phyloP scores from a whole-genome alignment of 2,329 filamentous ascomycete species.

The Aureobasidium leucospermi region DNA sequence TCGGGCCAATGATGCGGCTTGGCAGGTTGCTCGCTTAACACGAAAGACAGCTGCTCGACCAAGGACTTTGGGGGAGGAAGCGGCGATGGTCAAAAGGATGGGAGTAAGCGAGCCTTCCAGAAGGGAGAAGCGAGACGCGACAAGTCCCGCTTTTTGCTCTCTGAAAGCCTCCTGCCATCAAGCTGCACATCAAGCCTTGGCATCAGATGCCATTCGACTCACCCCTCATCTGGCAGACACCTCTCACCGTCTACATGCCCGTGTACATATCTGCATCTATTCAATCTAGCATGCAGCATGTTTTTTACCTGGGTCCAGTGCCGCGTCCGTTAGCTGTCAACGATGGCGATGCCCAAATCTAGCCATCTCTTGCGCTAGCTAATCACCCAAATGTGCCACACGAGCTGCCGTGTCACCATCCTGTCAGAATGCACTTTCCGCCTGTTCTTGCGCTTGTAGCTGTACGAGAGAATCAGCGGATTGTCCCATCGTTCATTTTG shows the following conservation, averaged over 20 bases:
- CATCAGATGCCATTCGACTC: background rate
- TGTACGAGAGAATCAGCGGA: no score
- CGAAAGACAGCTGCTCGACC: background rate
- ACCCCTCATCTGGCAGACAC: background rate
- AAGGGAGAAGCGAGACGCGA: background rate
- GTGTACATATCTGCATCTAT: background rate
- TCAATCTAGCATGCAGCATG: no score
- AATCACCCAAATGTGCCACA: no score
- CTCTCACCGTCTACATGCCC: background rate
- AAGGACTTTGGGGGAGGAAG: background rate
- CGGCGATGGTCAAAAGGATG: slow-evolving; percentile 6
- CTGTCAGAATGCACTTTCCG: no score
- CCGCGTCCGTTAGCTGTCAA: no score
- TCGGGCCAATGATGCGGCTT: slow-evolving; percentile 10
- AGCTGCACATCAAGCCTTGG: background rate
- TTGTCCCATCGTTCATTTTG: no score
- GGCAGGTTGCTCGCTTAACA: slow-evolving; percentile 8
- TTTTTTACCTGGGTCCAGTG: no score
- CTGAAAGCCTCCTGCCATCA: background rate
- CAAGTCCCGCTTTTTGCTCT: background rate
- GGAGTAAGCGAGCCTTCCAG: background rate
- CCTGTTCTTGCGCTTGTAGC: no score
- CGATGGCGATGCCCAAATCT: no score
- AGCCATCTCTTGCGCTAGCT: no score
- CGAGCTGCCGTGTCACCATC: no score